phyloP scores from a whole-genome alignment of 345 rosid species.

The Stellera chamaejasme region DNA sequence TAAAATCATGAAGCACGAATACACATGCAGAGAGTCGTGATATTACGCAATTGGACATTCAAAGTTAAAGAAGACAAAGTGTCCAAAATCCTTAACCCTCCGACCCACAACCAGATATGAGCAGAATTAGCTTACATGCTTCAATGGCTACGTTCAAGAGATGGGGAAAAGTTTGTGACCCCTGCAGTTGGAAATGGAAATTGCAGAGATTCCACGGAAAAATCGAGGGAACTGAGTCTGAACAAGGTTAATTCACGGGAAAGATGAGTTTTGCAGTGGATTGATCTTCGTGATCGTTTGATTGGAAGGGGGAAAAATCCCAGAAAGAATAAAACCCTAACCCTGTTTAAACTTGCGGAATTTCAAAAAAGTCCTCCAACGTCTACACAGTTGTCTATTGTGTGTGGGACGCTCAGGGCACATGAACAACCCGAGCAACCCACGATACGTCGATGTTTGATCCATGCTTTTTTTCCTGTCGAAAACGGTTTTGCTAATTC shows the following conservation, averaged over 20 bases:
- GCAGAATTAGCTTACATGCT: conserved; percentile 3
- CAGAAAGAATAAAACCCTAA: conserved; percentile 21
- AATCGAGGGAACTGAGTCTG: neutral
- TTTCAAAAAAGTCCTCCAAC: conserved; percentile 4
- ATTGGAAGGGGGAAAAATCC: conserved; percentile 3
- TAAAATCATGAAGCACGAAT: neutral
- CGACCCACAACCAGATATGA: neutral
- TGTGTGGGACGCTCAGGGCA: too few species aligned
- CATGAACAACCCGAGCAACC: too few species aligned
- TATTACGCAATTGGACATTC: neutral
- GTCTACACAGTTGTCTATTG: too few species aligned
- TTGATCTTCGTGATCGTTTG: conserved; percentile 9
- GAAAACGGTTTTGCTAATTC: too few species aligned
- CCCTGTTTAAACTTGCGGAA: conserved; percentile 4
- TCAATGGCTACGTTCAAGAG: neutral
- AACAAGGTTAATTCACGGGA: neutral
- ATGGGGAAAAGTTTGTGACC: neutral
- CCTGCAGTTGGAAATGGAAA: conserved; percentile 5
- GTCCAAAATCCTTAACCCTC: neutral
- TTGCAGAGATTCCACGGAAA: neutral
- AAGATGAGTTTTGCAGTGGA: neutral
- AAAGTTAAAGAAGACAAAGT: conserved; percentile 4
- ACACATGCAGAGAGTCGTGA: neutral
- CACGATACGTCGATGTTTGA: too few species aligned
- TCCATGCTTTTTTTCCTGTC: too few species aligned